phyloP scores from a whole-genome alignment of 2,329 filamentous ascomycete genomes.

The Lachnellula cervina region DNA sequence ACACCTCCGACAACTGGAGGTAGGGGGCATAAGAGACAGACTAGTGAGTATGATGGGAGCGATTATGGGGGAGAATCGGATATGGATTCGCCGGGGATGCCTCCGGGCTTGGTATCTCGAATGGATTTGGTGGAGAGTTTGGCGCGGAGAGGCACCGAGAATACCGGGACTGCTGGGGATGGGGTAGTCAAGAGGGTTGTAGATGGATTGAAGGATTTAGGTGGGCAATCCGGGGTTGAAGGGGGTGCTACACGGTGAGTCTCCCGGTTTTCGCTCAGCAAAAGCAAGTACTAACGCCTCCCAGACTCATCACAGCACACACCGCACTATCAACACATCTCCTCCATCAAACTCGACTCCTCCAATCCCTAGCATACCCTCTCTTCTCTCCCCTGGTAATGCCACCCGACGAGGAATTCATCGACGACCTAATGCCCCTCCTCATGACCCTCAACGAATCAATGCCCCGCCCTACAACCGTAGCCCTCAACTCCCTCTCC shows the following conservation, averaged over 20 bases:
- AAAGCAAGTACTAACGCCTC: conserved; percentile 9
- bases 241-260: conserved; percentile 64
- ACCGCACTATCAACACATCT: conserved; percentile 71
- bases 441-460: conserved; percentile 59
- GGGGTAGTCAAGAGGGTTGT: conserved; percentile 65
- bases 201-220: conserved; percentile 65
- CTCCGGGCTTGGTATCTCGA: conserved; percentile 59
- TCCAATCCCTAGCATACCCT: conserved; percentile 68
- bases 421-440: conserved; percentile 65
- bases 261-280: neutral
- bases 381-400: conserved; percentile 65
- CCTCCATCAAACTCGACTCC: conserved; percentile 66
- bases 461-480: conserved; percentile 60
- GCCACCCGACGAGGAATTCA: conserved; percentile 57
- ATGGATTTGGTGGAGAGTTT: conserved; percentile 70
- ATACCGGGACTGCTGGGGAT: conserved; percentile 59
- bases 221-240: conserved; percentile 67
- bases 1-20: conserved; percentile 16
- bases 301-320: conserved; percentile 69
- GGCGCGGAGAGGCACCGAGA: conserved; percentile 61
- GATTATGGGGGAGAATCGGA: conserved; percentile 71
- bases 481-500: conserved; percentile 61
- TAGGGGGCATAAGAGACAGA: conserved; percentile 44
- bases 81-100: conserved; percentile 63
- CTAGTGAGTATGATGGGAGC: conserved; percentile 64